Evolutionary conservation across 2,329 filamentous ascomycete genomes (phyloP), one percentile per base, ranked within the genome.

Genomic region (Rachicladosporium sp.): DNA sequence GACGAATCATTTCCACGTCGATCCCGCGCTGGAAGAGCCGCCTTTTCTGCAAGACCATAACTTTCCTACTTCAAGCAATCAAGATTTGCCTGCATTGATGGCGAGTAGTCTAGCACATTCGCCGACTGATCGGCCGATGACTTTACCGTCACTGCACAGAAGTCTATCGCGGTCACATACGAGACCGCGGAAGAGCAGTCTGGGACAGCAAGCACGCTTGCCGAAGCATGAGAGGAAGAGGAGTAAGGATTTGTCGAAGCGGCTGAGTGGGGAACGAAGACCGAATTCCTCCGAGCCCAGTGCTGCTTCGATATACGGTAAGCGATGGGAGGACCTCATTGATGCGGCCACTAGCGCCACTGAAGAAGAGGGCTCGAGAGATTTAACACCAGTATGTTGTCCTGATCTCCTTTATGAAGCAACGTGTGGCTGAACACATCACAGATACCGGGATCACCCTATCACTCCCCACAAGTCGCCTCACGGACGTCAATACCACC

Each of bases 261-360:
- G 82, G 46, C 69, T 85, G 47, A 80, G 81, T 54, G 74, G 80
- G 42, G 78, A 80, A 51, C 75, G 84, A 46, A 93, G 94, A 63
- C 84, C 86, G 41, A 74, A 83, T 49, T 93, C 86, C 10, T 84
- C 84, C 32, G 89, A 95, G 61, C 87, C 88, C 15, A 75, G 80
- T 41, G 80, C 82, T 43, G 82, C 73, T 11, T 75, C 72, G 52
- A 67, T 73, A 36, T 77, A 83, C 63, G 87, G 85, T 48, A 93
- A 91, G 65, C 74, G 89, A 53, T 96, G 89, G 91, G 86, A 94
- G 62, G 89, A 96, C 61, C 71, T 96, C 44, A 93, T 96, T 48
- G 88, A 95, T 62, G 89, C 89, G 38, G 89, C 84, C 40, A 87
- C 89, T 27, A 94, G 86, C 45, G 87, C 88, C 21, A 93, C 86